Conservation (phyloP, 805 yeast species). For the Jamesozyma rosinii region DNA sequence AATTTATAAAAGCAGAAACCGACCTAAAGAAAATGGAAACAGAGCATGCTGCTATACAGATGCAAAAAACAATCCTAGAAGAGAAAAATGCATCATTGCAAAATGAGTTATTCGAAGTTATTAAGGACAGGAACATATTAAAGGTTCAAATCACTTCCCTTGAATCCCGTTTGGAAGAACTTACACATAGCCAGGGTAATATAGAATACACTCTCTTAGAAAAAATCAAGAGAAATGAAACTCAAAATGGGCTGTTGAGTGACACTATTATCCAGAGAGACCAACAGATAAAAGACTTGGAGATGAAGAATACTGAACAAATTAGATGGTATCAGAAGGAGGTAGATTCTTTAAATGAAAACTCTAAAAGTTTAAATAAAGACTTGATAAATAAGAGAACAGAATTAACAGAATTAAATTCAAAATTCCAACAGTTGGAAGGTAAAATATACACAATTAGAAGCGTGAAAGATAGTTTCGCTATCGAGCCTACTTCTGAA, state of each 20-base stretch:
- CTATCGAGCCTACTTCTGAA: neutral
- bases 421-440: neutral
- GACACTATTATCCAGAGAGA: neutral
- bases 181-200: neutral
- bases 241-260: neutral
- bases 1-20: neutral
- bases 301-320: conserved; percentile 36
- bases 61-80: neutral
- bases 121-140: conserved; percentile 1
- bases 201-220: neutral
- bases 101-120: neutral
- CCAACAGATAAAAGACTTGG: neutral
- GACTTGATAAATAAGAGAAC: neutral
- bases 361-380: neutral
- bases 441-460: neutral
- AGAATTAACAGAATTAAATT: neutral
- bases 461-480: neutral
- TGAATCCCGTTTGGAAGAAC: neutral
- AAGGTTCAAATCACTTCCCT: neutral
- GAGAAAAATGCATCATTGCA: neutral
- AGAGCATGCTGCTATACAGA: neutral
- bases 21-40: neutral
- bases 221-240: neutral
- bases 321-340: conserved; percentile 50
- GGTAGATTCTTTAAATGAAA: conserved; percentile 41